Percentiles rank a stretch among this genome's conserved stretches.
Evolutionary conservation across 164 flowering plant species (phyloP).

Genomic region (Chimonanthus salicifolius): DNA sequence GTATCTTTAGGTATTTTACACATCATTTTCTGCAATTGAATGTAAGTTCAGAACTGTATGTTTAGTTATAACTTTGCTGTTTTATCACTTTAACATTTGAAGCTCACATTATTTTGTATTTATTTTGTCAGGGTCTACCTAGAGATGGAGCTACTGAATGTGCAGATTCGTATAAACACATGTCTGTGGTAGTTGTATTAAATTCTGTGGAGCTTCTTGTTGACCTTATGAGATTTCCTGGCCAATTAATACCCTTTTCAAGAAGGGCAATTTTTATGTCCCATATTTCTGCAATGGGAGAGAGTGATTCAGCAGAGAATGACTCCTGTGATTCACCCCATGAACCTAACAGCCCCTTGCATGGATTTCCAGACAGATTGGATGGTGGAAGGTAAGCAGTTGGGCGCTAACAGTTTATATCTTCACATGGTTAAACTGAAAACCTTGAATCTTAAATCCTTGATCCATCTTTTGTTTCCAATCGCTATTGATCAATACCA

Average conservation of each 20-base stretch:
- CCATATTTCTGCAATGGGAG: constrained; percentile 94
- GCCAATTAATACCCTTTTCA: constrained; percentile 80
- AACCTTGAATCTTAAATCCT: neutral
- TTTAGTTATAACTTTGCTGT: neutral
- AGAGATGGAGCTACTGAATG: constrained; percentile 59
- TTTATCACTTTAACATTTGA: constrained; percentile 1
- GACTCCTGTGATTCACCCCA: constrained; percentile 99
- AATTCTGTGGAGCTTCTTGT: constrained; percentile 89
- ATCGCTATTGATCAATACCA: neutral
- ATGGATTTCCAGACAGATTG: constrained; percentile 65
- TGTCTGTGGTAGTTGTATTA: constrained; percentile 83
- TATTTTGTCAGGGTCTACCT: constrained; percentile 67
- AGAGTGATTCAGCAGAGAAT: constrained; percentile 98
- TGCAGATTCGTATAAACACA: constrained; percentile 76
- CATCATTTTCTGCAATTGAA: neutral
- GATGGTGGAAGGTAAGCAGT: constrained; percentile 61
- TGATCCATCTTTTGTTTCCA: neutral
- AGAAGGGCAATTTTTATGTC: constrained; percentile 78
- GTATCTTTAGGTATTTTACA: neutral
- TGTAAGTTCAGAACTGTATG: neutral
- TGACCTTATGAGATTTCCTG: constrained; percentile 94
- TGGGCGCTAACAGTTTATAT: neutral
- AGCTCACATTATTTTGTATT: neutral
- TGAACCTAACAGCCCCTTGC: constrained; percentile 95
- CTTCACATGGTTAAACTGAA: neutral